Evolutionary conservation across 2,329 filamentous ascomycete genomes (phyloP).

Genomic region (Cladosporium austrohemisphaericum): DNA sequence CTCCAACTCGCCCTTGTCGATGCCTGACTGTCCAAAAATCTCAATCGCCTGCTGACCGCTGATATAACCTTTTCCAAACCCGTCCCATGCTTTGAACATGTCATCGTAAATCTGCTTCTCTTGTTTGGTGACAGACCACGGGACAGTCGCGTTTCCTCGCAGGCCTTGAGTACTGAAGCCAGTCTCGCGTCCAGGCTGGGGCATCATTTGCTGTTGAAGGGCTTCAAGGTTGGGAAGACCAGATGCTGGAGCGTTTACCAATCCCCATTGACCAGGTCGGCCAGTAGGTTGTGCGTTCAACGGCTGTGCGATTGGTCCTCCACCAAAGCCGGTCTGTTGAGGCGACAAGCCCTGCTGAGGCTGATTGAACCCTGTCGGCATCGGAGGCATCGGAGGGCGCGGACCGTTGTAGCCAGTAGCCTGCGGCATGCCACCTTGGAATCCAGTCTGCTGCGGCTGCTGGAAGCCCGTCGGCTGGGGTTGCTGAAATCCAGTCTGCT

Average conservation of each 20-base stretch:
- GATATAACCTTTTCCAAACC: slow-evolving; percentile 87
- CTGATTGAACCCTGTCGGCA: slow-evolving; percentile 72
- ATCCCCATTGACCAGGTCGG: slow-evolving; percentile 91
- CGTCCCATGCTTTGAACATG: slow-evolving; percentile 95
- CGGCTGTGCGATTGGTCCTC: slow-evolving; percentile 54
- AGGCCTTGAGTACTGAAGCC: slow-evolving; percentile 84
- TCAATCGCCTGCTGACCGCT: slow-evolving; percentile 90
- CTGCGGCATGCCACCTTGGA: slow-evolving; percentile 61
- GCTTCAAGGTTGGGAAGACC: slow-evolving; percentile 93
- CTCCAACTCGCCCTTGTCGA: slow-evolving; percentile 87
- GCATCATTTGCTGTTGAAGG: slow-evolving; percentile 93
- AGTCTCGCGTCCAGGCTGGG: slow-evolving; percentile 83
- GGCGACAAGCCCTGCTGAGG: slow-evolving; percentile 51
- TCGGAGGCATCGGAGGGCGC: slow-evolving; percentile 71
- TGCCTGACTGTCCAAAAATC: slow-evolving; percentile 92
- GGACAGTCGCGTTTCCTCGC: slow-evolving; percentile 89
- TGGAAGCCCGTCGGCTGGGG: slow-evolving; percentile 51
- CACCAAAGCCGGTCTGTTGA: slow-evolving; percentile 60
- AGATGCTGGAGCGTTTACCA: slow-evolving; percentile 86
- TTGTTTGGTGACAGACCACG: slow-evolving; percentile 98
- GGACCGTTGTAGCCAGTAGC: slow-evolving; percentile 77
- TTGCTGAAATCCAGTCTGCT: slow-evolving; percentile 54
- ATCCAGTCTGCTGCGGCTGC: slow-evolving; percentile 51
- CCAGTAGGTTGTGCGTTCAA: slow-evolving; percentile 94
- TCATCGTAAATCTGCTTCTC: slow-evolving; percentile 97